Base-by-base conservation (phyloP, 1,139 yeast species). In the Blastobotrys persicus region DNA sequence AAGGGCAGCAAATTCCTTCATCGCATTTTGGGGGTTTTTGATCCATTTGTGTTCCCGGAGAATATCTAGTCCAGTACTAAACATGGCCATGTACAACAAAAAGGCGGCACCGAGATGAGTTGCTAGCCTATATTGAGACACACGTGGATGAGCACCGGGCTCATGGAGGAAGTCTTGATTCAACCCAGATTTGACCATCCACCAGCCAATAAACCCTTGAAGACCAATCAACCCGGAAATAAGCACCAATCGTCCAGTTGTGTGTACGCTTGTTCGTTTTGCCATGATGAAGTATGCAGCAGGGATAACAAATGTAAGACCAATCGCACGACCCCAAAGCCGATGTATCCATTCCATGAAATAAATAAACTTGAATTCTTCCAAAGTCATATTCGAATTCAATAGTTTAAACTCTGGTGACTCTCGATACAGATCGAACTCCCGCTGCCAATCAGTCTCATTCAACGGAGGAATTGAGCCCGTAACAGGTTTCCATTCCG, bases 341-440 rank as follows among this genome's bases (percentile, higher is more conserved):
- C 98, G 77, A 67, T 94, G 99, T 42, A 85, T 84, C 99, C 98
- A 94, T 71, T 94, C 99, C 98, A 92, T 92, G 64, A 80, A 83
- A 72, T 84, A 94, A 56, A 94, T 94, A 65, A 91, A 92, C 69
- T 94, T 89, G 75, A 88, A 94, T 65, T 94, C 98, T 2, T 91
- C 96, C 51, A 94, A 69, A 13, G 89, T 83, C 65, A 94, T 89
- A 66, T 89, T 89, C 1, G 97, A 84, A 70, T 94, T 92, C 55
- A 94, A 75, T 60, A 83, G 85, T 64, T 85, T 81, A 67, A 88
- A 94, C 65, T 94, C 99, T 0, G 99, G 99, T 1, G 96, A 85
- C 20, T 78, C 76, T 59, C 84, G 75, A 69, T 94, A 94, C 64
- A 88, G 85, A 31, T 69, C 73, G 63, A 92, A 94, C 66, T 92